Evolutionary conservation across 805 yeast species (phyloP).

Genomic region (Metschnikowia matae): DNA sequence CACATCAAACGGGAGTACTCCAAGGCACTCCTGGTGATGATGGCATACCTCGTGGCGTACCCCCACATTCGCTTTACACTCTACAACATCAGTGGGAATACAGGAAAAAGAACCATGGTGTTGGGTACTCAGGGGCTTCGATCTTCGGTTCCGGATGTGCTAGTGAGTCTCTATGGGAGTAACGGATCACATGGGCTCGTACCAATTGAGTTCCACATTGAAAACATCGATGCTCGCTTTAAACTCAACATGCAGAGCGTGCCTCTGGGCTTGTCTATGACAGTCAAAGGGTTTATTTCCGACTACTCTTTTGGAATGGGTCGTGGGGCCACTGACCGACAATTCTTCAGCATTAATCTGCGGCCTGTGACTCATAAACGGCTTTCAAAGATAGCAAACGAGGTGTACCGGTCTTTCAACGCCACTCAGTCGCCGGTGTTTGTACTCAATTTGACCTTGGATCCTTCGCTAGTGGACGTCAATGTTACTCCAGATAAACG

Average conservation of each 20-base stretch:
- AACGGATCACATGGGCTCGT: constrained; percentile 56
- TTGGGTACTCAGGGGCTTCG: constrained; percentile 58
- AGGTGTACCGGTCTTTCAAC: constrained; percentile 68
- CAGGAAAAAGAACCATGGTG: constrained; percentile 46
- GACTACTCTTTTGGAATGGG: constrained; percentile 71
- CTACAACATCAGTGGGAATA: constrained; percentile 43
- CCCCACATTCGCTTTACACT: constrained; percentile 58
- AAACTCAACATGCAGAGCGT: constrained; percentile 16
- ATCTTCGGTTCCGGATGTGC: constrained; percentile 41
- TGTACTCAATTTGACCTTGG: constrained; percentile 54
- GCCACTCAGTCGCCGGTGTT: constrained; percentile 70
- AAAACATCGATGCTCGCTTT: constrained; percentile 24
- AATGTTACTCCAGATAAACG: constrained; percentile 93
- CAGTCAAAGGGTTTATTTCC: constrained; percentile 59
- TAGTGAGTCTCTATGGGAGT: constrained; percentile 69
- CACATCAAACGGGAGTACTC: constrained; percentile 68
- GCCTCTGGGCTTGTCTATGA: constrained; percentile 8
- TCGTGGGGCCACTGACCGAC: constrained; percentile 68
- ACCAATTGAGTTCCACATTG: constrained; percentile 42
- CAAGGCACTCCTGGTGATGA: constrained; percentile 60
- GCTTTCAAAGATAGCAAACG: constrained; percentile 60
- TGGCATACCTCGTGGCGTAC: constrained; percentile 61
- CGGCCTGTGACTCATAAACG: constrained; percentile 66
- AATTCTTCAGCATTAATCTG: constrained; percentile 64
- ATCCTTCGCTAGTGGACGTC: constrained; percentile 59